These are phyloP conservation scores for Alternaria sp. DNA, from an alignment of 2,329 filamentous ascomycete species.

Conservation along the genomic window DNA sequence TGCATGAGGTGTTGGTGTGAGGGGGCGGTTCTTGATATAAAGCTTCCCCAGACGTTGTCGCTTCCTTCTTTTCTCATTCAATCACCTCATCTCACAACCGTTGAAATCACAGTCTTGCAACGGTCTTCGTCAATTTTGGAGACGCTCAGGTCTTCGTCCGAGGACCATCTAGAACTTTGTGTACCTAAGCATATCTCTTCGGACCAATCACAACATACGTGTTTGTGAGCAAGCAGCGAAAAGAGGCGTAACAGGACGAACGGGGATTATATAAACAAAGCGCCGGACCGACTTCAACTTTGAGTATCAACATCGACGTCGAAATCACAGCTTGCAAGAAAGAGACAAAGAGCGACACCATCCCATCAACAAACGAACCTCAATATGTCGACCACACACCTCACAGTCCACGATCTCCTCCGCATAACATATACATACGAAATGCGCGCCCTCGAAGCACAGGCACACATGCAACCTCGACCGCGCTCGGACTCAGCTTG, in stretches of 20 bases:
- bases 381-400: slow-evolving; percentile 41
- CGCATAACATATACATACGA: slow-evolving; percentile 46
- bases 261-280: slow-evolving; percentile 8
- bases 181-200: slow-evolving; percentile 7
- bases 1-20: slow-evolving; percentile 1
- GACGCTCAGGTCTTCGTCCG: background rate
- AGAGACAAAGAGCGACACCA: background rate
- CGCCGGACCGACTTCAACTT: background rate
- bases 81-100: background rate
- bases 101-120: background rate
- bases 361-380: background rate
- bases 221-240: slow-evolving; percentile 27
- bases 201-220: slow-evolving; percentile 26
- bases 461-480: slow-evolving; percentile 12
- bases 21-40: background rate
- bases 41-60: background rate
- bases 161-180: background rate
- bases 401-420: slow-evolving; percentile 41
- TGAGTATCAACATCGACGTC: background rate
- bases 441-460: slow-evolving; percentile 28
- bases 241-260: slow-evolving; percentile 6
- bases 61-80: background rate
- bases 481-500: slow-evolving; percentile 30
- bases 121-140: background rate
- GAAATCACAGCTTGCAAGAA: background rate